A percentile compares a stretch with the other conserved stretches of the same genome.
phyloP scores from a whole-genome alignment of 1,139 yeast genomes.

The Spathaspora sp. region DNA sequence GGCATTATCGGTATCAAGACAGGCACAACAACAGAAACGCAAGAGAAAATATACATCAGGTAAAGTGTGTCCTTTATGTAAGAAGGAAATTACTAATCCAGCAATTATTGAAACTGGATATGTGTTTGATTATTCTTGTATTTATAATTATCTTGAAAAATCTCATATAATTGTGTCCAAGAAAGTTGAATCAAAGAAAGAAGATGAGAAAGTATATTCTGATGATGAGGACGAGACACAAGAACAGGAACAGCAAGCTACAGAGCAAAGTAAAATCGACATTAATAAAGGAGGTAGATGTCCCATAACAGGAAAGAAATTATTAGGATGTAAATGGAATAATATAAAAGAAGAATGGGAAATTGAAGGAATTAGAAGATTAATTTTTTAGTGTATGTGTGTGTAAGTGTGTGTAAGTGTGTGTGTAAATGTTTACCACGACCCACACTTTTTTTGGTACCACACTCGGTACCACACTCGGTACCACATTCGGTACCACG shows the following conservation, averaged over 20 bases:
- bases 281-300: conserved; percentile 68
- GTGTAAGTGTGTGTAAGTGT: too few species aligned
- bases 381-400: conserved; percentile 57
- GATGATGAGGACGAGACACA: conserved; percentile 19
- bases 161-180: conserved; percentile 39
- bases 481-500: too few species aligned
- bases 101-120: conserved; percentile 90
- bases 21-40: conserved; percentile 9
- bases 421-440: too few species aligned
- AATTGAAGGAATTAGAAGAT: conserved; percentile 69
- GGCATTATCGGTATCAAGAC: conserved; percentile 14
- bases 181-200: conserved; percentile 16
- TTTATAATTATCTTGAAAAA: conserved; percentile 59
- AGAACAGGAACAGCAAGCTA: conserved; percentile 22
- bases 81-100: conserved; percentile 65
- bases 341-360: conserved; percentile 62
- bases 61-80: conserved; percentile 70
- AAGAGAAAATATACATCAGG: conserved; percentile 29
- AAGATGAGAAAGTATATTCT: conserved; percentile 18
- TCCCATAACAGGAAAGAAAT: conserved; percentile 75
- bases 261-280: conserved; percentile 16
- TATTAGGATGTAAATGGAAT: conserved; percentile 73
- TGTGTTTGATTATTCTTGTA: conserved; percentile 88
- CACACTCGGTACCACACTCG: too few species aligned
- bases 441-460: too few species aligned